Evolutionary conservation across 2,329 filamentous ascomycete species (phyloP).

Genomic region (Aspergillus eucalypticola): DNA sequence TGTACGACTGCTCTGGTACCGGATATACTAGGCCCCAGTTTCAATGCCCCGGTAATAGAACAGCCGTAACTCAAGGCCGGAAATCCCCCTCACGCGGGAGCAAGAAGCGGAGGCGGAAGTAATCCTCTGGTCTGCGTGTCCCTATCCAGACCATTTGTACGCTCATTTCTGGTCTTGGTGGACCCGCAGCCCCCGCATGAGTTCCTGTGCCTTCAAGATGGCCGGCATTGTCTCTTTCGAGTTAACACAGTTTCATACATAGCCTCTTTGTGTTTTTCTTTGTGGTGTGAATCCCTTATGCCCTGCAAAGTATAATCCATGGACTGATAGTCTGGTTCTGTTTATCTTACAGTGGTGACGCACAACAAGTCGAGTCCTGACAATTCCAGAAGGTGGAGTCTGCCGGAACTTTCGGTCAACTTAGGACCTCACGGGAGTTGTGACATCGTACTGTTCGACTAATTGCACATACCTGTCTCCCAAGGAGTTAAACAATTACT

Average conservation of each 20-base stretch:
- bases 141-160: background rate
- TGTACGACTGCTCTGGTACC: too few relatives aligned
- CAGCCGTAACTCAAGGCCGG: background rate
- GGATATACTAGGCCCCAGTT: background rate
- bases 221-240: background rate
- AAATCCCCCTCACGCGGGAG: background rate
- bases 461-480: too few relatives aligned
- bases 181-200: too few relatives aligned
- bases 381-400: background rate
- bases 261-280: too few relatives aligned
- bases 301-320: background rate
- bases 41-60: background rate
- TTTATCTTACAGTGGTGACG: background rate
- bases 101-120: background rate
- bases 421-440: too few relatives aligned
- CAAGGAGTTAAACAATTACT: background rate
- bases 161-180: background rate
- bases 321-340: too few relatives aligned
- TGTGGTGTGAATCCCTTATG: background rate
- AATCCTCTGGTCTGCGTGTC: background rate
- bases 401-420: too few relatives aligned
- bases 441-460: background rate
- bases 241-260: background rate
- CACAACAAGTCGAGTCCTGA: background rate
- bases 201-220: too few relatives aligned